These are phyloP conservation scores for Pythium dissotocum DNA, from an alignment of 352 stramenopile genomes.

Conservation along the genomic window DNA sequence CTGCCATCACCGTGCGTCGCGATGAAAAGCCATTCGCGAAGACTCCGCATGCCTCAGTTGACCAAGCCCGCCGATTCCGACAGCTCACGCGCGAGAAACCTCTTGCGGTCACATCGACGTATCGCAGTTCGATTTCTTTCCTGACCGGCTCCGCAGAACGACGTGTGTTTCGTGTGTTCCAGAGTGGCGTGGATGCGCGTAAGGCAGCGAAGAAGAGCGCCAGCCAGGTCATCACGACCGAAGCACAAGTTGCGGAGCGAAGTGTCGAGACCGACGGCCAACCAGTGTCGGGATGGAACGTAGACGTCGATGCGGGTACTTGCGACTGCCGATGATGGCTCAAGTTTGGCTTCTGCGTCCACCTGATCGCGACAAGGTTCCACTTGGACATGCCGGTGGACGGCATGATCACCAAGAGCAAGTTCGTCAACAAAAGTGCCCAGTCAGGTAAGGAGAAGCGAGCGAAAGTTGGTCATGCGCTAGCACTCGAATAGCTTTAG, in stretches of 20 bases:
- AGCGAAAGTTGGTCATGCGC: slow-evolving; percentile 1
- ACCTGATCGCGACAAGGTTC: not conserved
- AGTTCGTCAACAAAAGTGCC: slow-evolving; percentile 1
- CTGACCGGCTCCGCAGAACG: not conserved
- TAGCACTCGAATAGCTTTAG: not conserved
- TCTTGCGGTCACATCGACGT: not conserved
- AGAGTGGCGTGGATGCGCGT: not conserved
- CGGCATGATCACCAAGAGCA: not conserved
- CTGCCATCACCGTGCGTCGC: not conserved
- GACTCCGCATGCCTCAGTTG: not conserved
- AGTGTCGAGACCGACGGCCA: not conserved
- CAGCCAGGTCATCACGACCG: not conserved
- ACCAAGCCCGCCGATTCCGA: not conserved
- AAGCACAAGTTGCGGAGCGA: not conserved
- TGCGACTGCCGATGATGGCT: not conserved
- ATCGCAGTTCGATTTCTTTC: not conserved
- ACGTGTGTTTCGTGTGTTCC: not conserved
- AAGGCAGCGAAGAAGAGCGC: not conserved
- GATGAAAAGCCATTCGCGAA: not conserved
- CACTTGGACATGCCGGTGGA: not conserved
- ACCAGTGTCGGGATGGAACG: not conserved
- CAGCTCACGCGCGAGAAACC: not conserved
- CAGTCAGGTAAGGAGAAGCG: not conserved
- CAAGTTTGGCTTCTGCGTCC: not conserved
- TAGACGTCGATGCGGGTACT: not conserved